Percentiles rank a stretch among this genome's conserved stretches.
phyloP scores from a whole-genome alignment of 192 early-diverging fungal species.

The Umbelopsis sp. region DNA sequence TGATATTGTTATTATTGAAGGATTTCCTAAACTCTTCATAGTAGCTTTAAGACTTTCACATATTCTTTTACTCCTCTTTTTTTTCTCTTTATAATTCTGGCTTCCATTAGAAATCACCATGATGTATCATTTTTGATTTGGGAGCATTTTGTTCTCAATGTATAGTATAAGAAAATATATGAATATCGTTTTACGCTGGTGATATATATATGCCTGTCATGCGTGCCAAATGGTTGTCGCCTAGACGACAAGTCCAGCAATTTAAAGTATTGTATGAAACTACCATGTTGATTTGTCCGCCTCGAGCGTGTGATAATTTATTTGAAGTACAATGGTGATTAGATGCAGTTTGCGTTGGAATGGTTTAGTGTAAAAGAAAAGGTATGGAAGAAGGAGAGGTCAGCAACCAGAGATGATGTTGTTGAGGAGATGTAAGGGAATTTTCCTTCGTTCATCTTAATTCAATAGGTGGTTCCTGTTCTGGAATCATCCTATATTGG shows the following conservation, averaged over 20 bases:
- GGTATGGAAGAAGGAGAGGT: too few relatives aligned
- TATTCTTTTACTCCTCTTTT: neutral
- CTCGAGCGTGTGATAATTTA: too few relatives aligned
- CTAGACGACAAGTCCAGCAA: too few relatives aligned
- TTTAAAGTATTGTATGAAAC: too few relatives aligned
- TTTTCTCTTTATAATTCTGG: neutral
- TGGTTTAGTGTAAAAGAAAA: too few relatives aligned
- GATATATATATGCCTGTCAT: too few relatives aligned
- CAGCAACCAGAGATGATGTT: too few relatives aligned
- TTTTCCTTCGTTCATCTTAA: slow-evolving; percentile 28
- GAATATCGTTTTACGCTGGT: too few relatives aligned
- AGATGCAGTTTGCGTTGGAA: too few relatives aligned
- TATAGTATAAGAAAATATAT: neutral
- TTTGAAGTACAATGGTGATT: too few relatives aligned
- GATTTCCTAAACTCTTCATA: neutral
- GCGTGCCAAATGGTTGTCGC: too few relatives aligned
- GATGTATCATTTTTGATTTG: neutral
- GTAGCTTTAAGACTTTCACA: neutral
- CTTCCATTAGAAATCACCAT: slow-evolving; percentile 2
- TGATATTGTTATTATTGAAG: neutral
- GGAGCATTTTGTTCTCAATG: slow-evolving; percentile 22
- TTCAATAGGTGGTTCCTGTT: slow-evolving; percentile 47
- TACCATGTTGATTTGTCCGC: too few relatives aligned
- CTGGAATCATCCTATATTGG: slow-evolving; percentile 42
- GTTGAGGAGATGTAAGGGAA: neutral